Conservation (phyloP, 768 basidiomycete species). For the Thelephora aurantiotincta region DNA sequence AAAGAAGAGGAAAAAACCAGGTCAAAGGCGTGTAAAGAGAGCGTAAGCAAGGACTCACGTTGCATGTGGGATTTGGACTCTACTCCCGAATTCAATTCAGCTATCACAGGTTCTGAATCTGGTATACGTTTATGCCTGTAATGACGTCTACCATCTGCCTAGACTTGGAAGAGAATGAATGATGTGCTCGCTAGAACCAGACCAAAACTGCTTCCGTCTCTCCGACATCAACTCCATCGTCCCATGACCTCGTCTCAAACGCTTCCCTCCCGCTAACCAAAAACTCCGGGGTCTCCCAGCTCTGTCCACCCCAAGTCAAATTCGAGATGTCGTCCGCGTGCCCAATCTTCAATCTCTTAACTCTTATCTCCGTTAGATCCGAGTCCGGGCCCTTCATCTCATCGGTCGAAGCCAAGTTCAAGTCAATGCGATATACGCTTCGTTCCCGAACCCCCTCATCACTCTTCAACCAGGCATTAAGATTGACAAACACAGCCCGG, state of each 20-base stretch:
- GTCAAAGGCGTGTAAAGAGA: too few species aligned
- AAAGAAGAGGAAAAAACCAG: too few species aligned
- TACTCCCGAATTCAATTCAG: too few species aligned
- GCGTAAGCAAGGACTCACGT: too few species aligned
- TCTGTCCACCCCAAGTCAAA: constrained; percentile 15
- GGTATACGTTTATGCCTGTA: too few species aligned
- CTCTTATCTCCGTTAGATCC: constrained; percentile 3
- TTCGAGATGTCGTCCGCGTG: constrained; percentile 14
- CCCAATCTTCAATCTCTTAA: constrained; percentile 11
- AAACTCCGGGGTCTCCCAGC: constrained; percentile 13
- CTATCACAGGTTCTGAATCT: too few species aligned
- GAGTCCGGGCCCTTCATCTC: constrained; percentile 1
- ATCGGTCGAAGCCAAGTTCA: constrained; percentile 17
- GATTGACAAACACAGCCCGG: constrained; percentile 47
- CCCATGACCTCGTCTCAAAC: constrained; percentile 8
- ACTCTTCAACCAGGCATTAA: constrained; percentile 26
- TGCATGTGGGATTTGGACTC: too few species aligned
- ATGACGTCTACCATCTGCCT: too few species aligned
- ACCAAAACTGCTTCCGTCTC: constrained; percentile 15
- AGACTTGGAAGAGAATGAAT: too few species aligned
- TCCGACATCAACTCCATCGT: constrained; percentile 11
- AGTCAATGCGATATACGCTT: constrained; percentile 22
- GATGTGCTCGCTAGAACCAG: constrained; percentile 7
- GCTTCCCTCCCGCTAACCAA: constrained; percentile 8
- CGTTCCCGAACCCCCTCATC: constrained; percentile 22